These are phyloP conservation scores for Angomonas desouzai DNA, from an alignment of 208 protist genomes.

Conservation along the genomic window DNA sequence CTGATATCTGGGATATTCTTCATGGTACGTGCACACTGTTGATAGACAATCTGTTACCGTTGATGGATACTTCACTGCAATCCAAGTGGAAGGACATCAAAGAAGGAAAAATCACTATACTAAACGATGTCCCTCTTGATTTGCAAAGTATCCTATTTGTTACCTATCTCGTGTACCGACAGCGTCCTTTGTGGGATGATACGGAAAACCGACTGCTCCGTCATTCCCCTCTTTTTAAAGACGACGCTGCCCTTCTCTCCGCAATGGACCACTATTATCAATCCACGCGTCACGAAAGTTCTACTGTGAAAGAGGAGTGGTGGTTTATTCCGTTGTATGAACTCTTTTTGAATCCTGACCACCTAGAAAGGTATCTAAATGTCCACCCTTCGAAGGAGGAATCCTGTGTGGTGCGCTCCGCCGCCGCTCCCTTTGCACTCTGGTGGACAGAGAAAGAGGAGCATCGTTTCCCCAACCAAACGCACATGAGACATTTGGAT, in stretches of 20 bases:
- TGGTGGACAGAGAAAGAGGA: not conserved
- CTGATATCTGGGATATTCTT: not conserved
- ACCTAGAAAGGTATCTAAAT: not conserved
- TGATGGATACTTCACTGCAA: not conserved
- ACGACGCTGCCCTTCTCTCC: not conserved
- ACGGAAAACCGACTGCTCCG: not conserved
- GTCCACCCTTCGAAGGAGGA: not conserved
- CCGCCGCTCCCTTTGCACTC: not conserved
- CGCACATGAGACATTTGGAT: not conserved
- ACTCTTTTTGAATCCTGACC: slow-evolving; percentile 4
- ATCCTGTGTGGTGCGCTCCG: not conserved
- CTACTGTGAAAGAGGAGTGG: not conserved
- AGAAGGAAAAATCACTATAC: not conserved
- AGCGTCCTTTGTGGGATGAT: not conserved
- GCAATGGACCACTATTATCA: not conserved
- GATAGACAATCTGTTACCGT: not conserved
- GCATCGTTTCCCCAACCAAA: not conserved
- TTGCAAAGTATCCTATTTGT: not conserved
- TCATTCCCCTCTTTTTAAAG: not conserved
- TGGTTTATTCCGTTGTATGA: slow-evolving; percentile 4
- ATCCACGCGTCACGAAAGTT: not conserved
- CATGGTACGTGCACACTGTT: not conserved
- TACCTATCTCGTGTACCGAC: not conserved
- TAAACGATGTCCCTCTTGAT: not conserved
- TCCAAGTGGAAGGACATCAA: not conserved